These are phyloP conservation scores for Coemansia sp. DNA, from an alignment of 192 early-diverging fungal genomes.

Conservation along the genomic window DNA sequence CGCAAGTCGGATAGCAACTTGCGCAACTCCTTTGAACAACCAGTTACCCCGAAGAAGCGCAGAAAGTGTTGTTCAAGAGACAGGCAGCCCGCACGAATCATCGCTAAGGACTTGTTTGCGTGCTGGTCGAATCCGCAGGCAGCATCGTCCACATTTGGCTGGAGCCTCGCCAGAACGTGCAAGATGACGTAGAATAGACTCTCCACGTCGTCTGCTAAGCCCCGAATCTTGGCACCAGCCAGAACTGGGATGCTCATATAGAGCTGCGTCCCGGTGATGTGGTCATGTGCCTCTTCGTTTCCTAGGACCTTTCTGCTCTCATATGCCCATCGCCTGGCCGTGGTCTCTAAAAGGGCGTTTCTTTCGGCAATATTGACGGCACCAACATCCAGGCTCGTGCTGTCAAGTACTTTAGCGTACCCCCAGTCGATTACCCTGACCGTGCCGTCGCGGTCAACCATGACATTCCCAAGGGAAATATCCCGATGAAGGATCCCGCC, in stretches of 20 bases:
- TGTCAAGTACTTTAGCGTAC: slow-evolving; percentile 2
- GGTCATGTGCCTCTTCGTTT: neutral
- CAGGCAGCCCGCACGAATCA: neutral
- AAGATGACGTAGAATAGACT: slow-evolving; percentile 18
- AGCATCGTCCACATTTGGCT: neutral
- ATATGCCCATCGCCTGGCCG: neutral
- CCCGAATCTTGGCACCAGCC: neutral
- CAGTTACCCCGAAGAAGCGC: neutral
- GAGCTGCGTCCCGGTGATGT: neutral
- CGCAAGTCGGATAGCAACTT: neutral
- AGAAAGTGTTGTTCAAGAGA: neutral
- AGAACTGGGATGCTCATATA: slow-evolving; percentile 15
- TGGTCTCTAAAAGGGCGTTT: too few species aligned
- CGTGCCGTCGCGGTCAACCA: neutral
- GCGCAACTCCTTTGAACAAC: neutral
- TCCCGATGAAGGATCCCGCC: slow-evolving; percentile 18
- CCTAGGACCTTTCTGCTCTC: neutral
- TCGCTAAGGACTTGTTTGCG: neutral
- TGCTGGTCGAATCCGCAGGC: neutral
- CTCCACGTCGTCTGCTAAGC: slow-evolving; percentile 19
- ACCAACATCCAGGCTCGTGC: neutral
- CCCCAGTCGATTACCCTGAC: slow-evolving; percentile 23
- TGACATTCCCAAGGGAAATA: slow-evolving; percentile 23
- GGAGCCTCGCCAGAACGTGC: neutral
- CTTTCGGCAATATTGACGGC: neutral